These are phyloP conservation scores for Thielaviopsis ethacetica DNA, from an alignment of 2,329 filamentous ascomycete genomes.

Conservation along the genomic window DNA sequence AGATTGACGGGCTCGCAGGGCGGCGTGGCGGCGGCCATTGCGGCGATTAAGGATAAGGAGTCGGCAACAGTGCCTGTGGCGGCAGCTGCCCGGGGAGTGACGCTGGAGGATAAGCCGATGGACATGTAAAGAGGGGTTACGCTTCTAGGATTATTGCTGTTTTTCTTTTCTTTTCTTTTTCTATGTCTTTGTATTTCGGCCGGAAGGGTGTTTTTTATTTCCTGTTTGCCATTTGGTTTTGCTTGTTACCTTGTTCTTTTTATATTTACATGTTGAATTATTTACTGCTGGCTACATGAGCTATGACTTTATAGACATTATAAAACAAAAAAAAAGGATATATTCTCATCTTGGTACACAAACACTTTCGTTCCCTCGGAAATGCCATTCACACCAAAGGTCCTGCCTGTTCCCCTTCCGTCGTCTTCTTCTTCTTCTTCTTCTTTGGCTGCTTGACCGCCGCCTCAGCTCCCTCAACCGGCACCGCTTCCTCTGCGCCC, in stretches of 20 bases:
- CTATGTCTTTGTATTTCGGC: constrained; percentile 18
- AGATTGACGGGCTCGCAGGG: constrained; percentile 20
- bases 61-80: background rate
- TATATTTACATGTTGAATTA: no score
- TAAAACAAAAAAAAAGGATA: no score
- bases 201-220: background rate
- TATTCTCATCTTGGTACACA: background rate
- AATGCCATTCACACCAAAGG: background rate
- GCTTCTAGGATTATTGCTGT: background rate
- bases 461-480: constrained; percentile 5
- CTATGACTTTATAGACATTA: no score
- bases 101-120: constrained; percentile 36
- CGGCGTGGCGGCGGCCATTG: constrained; percentile 13
- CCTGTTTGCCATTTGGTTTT: background rate
- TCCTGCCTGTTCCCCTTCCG: background rate
- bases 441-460: constrained; percentile 30
- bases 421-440: constrained; percentile 29
- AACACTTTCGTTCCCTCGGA: background rate
- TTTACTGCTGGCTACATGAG: no score
- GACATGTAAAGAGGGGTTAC: constrained; percentile 23
- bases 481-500: background rate
- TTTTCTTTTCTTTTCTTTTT: constrained; percentile 19
- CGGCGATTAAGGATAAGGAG: constrained; percentile 11
- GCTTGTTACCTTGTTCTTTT: background rate
- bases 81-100: constrained; percentile 23